Percentiles rank a stretch among this genome's conserved stretches.
Conservation (phyloP, 2,329 filamentous ascomycete species). For the Claviceps capensis region DNA sequence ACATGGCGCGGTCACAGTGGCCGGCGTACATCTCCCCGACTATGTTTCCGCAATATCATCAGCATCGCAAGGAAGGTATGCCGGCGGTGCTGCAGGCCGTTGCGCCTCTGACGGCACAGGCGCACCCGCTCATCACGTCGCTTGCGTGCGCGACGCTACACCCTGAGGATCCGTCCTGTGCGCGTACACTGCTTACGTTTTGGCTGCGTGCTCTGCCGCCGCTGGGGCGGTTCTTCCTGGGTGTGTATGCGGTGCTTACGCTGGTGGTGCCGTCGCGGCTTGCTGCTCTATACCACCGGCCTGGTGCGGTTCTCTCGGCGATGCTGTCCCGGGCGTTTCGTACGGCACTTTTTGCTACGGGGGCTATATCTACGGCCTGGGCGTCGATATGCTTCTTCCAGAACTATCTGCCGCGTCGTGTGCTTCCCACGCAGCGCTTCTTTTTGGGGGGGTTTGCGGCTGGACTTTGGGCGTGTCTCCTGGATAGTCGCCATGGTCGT, state of each 20-base stretch:
- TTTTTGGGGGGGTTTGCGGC: conserved; percentile 79
- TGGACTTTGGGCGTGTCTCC: conserved; percentile 69
- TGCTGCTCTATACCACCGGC: conserved; percentile 53
- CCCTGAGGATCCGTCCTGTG: conserved; percentile 75
- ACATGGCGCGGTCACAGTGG: conserved; percentile 73
- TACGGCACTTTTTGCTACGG: conserved; percentile 60
- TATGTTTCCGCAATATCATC: conserved; percentile 61
- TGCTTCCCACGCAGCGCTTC: conserved; percentile 73
- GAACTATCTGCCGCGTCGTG: conserved; percentile 54
- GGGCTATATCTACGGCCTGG: conserved; percentile 78
- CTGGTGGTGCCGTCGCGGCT: conserved; percentile 47
- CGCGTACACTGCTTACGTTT: conserved; percentile 75
- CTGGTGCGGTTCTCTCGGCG: conserved; percentile 50
- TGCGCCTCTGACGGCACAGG: conserved; percentile 64
- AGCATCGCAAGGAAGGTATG: conserved; percentile 32
- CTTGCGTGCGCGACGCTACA: conserved; percentile 86
- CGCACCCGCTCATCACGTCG: conserved; percentile 73
- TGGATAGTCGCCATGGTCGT: conserved; percentile 47
- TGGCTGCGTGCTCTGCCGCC: conserved; percentile 73
- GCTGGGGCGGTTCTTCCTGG: conserved; percentile 62
- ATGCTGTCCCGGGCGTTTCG: conserved; percentile 58
- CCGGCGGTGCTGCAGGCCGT: conserved; percentile 53
- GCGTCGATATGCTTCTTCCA: conserved; percentile 84
- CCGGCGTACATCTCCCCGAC: conserved; percentile 78
- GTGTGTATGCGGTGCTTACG: conserved; percentile 55